phyloP scores from a whole-genome alignment of 768 basidiomycete genomes.

The Cytidiella melzeri region DNA sequence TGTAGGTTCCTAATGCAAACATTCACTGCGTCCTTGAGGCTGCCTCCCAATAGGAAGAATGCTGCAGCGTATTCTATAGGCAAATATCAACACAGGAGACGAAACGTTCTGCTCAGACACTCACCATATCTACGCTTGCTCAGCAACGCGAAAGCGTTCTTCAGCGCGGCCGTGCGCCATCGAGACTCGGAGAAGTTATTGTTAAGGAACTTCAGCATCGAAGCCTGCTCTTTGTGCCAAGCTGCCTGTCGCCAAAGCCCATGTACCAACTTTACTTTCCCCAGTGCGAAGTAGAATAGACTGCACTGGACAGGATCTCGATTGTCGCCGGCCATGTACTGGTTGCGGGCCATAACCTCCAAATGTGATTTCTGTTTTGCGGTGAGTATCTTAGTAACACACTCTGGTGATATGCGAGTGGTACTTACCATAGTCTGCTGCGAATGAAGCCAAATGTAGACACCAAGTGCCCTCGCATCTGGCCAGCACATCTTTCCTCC shows the following conservation, averaged over 20 bases:
- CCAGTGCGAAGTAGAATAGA: constrained; percentile 90
- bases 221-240: constrained; percentile 84
- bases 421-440: constrained; percentile 66
- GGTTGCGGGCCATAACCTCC: constrained; percentile 85
- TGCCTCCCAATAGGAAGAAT: constrained; percentile 90
- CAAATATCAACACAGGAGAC: not conserved
- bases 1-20: constrained; percentile 83
- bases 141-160: constrained; percentile 92
- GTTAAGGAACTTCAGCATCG: constrained; percentile 87
- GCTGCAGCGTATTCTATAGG: constrained; percentile 91
- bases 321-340: constrained; percentile 82
- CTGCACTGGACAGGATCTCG: constrained; percentile 89
- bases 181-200: constrained; percentile 83
- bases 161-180: constrained; percentile 90
- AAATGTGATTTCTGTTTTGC: constrained; percentile 62
- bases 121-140: constrained; percentile 88
- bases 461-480: constrained; percentile 80
- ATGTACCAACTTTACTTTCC: constrained; percentile 87
- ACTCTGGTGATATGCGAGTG: not conserved
- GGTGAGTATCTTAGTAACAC: not conserved
- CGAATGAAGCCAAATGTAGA: constrained; percentile 85
- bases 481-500: constrained; percentile 83
- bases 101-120: constrained; percentile 22
- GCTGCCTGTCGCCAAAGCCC: constrained; percentile 94
- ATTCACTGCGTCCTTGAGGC: constrained; percentile 84